These are phyloP conservation scores for Septoria petroselini DNA, from an alignment of 2,329 filamentous ascomycete genomes.

Conservation along the genomic window DNA sequence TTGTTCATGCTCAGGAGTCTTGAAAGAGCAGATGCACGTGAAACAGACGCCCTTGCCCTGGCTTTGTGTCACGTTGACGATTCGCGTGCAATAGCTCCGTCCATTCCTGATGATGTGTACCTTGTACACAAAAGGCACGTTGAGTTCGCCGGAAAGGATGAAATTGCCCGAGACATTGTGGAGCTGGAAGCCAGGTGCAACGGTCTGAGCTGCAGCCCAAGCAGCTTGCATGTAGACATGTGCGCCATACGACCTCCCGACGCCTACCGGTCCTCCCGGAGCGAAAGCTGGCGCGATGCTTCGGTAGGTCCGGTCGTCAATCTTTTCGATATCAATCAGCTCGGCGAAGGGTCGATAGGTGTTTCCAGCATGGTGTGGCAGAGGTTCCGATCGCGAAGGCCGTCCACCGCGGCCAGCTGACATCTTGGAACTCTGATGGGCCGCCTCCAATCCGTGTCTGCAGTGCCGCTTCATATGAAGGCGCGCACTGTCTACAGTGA, in stretches of 20 bases:
- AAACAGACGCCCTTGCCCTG: constrained; percentile 49
- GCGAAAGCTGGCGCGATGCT: constrained; percentile 44
- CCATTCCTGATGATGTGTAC: constrained; percentile 53
- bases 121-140: constrained; percentile 51
- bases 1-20: constrained; percentile 41
- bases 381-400: constrained; percentile 12
- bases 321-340: constrained; percentile 42
- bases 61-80: constrained; percentile 52
- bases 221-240: constrained; percentile 58
- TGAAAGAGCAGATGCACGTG: constrained; percentile 54
- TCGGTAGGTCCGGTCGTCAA: constrained; percentile 42
- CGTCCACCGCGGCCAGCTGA: constrained; percentile 16
- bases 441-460: too few relatives aligned
- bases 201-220: constrained; percentile 56
- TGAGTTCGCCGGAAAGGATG: constrained; percentile 47
- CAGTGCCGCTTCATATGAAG: too few relatives aligned
- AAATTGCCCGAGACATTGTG: constrained; percentile 56
- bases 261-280: constrained; percentile 39
- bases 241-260: constrained; percentile 51
- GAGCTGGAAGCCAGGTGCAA: constrained; percentile 49
- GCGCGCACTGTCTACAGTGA: too few relatives aligned
- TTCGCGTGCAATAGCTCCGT: constrained; percentile 51
- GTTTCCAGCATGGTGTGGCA: constrained; percentile 30
- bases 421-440: not conserved
- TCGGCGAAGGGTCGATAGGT: constrained; percentile 42